Conservation (phyloP, 257 asterid species). For the Capsicum baccatum region DNA sequence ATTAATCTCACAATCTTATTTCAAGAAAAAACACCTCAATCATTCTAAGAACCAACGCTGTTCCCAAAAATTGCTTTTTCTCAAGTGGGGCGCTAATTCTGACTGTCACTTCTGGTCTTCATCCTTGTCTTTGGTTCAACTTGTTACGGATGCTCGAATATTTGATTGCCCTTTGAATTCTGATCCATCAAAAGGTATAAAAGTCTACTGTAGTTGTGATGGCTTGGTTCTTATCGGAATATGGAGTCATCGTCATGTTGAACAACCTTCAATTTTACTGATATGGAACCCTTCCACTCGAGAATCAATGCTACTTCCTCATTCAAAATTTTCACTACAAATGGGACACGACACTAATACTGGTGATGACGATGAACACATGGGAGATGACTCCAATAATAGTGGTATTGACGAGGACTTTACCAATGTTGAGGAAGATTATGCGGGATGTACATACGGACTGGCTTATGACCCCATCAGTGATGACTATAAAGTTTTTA, state of each 20-base stretch:
- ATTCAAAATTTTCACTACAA: too few species aligned
- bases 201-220: neutral
- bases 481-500: neutral
- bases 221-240: neutral
- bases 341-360: too few species aligned
- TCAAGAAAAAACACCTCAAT: neutral
- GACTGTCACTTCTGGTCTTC: neutral
- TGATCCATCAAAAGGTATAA: neutral
- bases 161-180: neutral
- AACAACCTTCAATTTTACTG: neutral
- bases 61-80: neutral
- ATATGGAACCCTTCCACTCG: neutral
- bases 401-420: too few species aligned
- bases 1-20: neutral
- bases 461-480: neutral
- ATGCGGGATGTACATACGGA: neutral
- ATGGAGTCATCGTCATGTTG: neutral
- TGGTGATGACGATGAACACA: too few species aligned
- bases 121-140: too few species aligned
- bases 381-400: too few species aligned
- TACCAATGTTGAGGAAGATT: too few species aligned
- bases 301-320: neutral
- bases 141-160: too few species aligned
- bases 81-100: neutral
- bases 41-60: neutral